Base-by-base conservation (phyloP, 2,329 filamentous ascomycete species). In the Lasiodiplodia sp. region DNA sequence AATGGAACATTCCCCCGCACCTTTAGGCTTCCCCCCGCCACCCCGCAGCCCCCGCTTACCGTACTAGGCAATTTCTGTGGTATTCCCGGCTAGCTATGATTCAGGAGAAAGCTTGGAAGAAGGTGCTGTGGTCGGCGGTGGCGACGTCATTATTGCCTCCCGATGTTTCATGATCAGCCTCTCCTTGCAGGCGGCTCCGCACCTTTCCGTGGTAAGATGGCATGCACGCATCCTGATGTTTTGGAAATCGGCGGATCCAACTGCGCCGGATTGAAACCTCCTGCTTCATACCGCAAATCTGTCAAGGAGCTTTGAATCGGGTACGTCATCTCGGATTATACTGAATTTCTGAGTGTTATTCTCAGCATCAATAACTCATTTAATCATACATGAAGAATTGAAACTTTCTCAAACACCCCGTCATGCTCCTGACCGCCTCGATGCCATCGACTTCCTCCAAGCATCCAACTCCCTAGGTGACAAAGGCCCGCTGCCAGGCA, bases 391-490 rank as follows among this genome's bases (percentile, higher is more conserved):
- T 34, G 1, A 34, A 31, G 31, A 31, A 31, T 31, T 31, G 7
- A 8, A 34, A 34, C 8, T 34, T 10, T 34, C 31, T 34, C 31
- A 34, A 34, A 34, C 31, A n/a, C 31, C 25, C 8, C 8, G 8
- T 40, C 38, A 40, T 16, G 5, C 12, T 16, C 38, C 38, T 16
- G 38, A 40, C 38, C 14, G 38, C 38, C 38, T 14, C 14, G 38
- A 40, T 40, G 12, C 14, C 25, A 56, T n/a, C 28, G 52, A 34
- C 52, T 56, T 56, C 14, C 31, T 58, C 31, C 55, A 23, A 23
- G 8, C 34, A 34, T 56, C 52, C 28, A 56, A n/a, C 52, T 56
- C 52, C 28, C 52, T 56, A 4, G 52, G 52, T 11, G 52, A 56
- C 28, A 34, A 8, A 4, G 28, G 52, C 52, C 52, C 14, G 10